Base-by-base conservation (phyloP, 371 early-diverging fungal genomes). In the Apophysomyces ossiformis region DNA sequence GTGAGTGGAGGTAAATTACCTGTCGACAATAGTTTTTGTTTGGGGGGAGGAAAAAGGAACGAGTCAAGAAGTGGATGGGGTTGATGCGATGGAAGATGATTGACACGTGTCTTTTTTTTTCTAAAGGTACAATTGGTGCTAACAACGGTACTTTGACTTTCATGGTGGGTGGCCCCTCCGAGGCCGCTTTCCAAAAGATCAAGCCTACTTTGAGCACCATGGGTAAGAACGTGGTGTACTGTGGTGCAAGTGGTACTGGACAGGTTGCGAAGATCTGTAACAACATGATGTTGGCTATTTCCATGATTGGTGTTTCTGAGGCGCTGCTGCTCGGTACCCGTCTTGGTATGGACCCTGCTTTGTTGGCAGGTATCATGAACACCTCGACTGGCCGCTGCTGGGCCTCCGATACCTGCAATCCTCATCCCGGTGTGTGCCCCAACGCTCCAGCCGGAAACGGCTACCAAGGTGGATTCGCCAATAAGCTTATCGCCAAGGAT, bases 181-280 rank as follows among this genome's bases (percentile, higher is more conserved):
- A 60, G 15, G 75, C 69, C 1, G 87, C 79, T 35, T 93, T 95
- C 73, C 87, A 90, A 5, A 43, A 67, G 4, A 92, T 88, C 18
- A 89, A 90, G 64, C 85, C 88, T 9, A 75, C 87, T 21, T 74
- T 99, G 58, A 70, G 73, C 37, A 70, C 77, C 58, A 99, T 99
- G 99, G 99, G 98, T 37, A 92, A 92, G 72, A 96, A 94, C 69
- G 91, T 96, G 61, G 89, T 96, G n/a, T 85, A 91, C 70, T 98
- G 98, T 81, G 99, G 97, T 15, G 76, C 67, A 13, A 79, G 86
- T 69, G 98, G 98, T 5, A 88, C 87, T 18, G 99, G 99, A 2
- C 96, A 95, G 70, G 92, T 94, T 2, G 97, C 96, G 60, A 99
- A 99, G 77, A 90, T 97, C 44, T 96, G 97, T 83, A 99, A 99